Percentiles rank a stretch among this genome's conserved stretches.
These are phyloP conservation scores for Suhomyces maxii DNA, from an alignment of 1,139 yeast species.

Conservation along the genomic window DNA sequence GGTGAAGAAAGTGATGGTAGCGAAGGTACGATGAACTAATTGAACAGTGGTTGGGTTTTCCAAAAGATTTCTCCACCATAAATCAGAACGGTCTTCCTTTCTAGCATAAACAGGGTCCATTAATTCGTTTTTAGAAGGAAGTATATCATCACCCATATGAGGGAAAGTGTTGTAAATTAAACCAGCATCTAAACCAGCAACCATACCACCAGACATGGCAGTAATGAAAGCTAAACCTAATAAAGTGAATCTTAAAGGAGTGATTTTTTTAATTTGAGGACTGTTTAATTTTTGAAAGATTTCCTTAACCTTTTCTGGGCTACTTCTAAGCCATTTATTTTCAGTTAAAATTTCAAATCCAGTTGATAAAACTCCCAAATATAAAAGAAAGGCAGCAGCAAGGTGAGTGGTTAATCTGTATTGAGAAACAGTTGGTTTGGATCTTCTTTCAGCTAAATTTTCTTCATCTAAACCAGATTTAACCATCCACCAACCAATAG, in stretches of 20 bases:
- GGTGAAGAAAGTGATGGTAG: constrained; percentile 75
- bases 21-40: constrained; percentile 83
- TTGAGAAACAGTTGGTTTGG: constrained; percentile 95
- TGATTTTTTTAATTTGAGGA: constrained; percentile 58
- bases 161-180: constrained; percentile 95
- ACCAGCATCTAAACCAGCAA: constrained; percentile 98
- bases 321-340: constrained; percentile 51
- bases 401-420: constrained; percentile 92
- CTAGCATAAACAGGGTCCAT: constrained; percentile 76
- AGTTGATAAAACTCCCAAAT: constrained; percentile 86
- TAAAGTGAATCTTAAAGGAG: constrained; percentile 55
- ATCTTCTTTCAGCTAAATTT: constrained; percentile 72
- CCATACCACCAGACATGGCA: constrained; percentile 97
- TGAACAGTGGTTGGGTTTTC: constrained; percentile 98
- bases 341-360: constrained; percentile 83
- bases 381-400: constrained; percentile 88
- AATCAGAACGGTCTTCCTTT: constrained; percentile 64
- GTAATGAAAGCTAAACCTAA: constrained; percentile 75
- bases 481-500: constrained; percentile 99
- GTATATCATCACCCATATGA: constrained; percentile 81
- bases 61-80: constrained; percentile 87
- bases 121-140: constrained; percentile 74
- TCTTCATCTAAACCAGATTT: constrained; percentile 88
- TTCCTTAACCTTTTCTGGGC: constrained; percentile 55
- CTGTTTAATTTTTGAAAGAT: constrained; percentile 51